Evolutionary conservation across 345 rosid genomes (phyloP), one percentile per base, ranked within the genome.

Genomic region (Excoecaria cochinchinensis): DNA sequence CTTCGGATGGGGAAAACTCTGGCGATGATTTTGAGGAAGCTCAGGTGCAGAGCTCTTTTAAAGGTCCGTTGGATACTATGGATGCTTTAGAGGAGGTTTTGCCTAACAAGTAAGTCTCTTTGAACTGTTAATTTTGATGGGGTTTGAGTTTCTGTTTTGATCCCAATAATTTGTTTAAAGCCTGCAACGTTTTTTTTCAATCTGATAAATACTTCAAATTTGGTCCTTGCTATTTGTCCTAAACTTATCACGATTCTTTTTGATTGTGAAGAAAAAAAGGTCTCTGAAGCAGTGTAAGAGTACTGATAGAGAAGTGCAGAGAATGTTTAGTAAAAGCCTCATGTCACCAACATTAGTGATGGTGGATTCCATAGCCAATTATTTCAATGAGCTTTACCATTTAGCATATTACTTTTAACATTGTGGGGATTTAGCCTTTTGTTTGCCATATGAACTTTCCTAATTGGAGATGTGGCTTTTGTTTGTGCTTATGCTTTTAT

Each of bases 11-110:
- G 6, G 76, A 71, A 5, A 52, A 51, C 8, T 69, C 76, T 12
- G 81, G 67, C 21, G 81, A 63, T 3, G 85, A 81, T 39, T 59
- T 6, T 6, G 78, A 70, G 47, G 83, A 75, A 8, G 47, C 63
- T 1, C 87, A 85, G 60, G 82, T 63, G 31, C 79, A 73, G 82
- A 83, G 88, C 81, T 67, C 72, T 25, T 75, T 8, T 70, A 83
- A 84, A 48, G 85, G 85, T 21, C 84, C 87, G 15, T 65, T 85
- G 61, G 87, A 80, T 64, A 75, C 81, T 48, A 70, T 84, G 80
- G 79, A 73, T 70, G 78, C 60, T 67, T 67, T 85, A 56, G 82
- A 85, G 76, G 85, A 78, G 55, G 81, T 64, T 70, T 72, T 84
- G 74, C 90, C 88, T 4, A 59, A 77, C 75, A 79, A 65, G 81